Evolutionary conservation across 495 filamentous ascomycete genomes (phyloP), one percentile per base, ranked within the genome.

Genomic region (Tuber microsphaerosporum): DNA sequence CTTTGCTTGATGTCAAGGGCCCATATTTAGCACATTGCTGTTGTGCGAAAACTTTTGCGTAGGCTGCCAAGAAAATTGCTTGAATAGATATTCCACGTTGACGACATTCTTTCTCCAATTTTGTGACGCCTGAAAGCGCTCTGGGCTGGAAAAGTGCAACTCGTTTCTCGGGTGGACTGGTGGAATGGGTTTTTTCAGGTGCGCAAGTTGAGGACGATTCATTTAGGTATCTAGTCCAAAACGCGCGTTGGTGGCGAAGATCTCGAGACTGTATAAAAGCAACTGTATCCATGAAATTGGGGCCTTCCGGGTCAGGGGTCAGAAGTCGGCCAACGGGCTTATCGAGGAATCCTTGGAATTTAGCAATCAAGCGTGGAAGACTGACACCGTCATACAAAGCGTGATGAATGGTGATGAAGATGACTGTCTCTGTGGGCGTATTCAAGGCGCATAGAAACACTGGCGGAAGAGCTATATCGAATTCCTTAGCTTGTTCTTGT

Each of bases 311-410:
- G 4, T 75, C 69, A 43, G 72, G 61, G 3, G 71, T 68, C 81
- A 77, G 42, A 73, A 68, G 75, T 84, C 76, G 70, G 34, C 34
- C 71, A 41, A 45, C 22, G 20, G 72, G 43, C 7, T 70, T 75
- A n/a, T 83, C 77, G 71, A 86, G 86, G 10, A 85, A 84, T 8
- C 75, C 69, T 74, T 86, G 74, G 4, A 89, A 83, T 70, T 86
- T 82, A 12, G 84, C 70, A 1, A 89, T 78, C 20, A 91, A 74
- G 2, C 86, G 78, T 19, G 86, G 86, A 68, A 90, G 82, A 71
- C 87, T 87, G 75, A 89, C 85, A 16, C 86, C 87, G 75, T 91
- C 90, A 77, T 90, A 91, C 1, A 90, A 77, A 19, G 87, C 87
- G 80, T 91, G 89, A 78, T 90, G 89, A 17, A 93, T 87, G 12